Evolutionary conservation across 164 flowering plant species (phyloP).

Genomic region (Vitis rupestris): DNA sequence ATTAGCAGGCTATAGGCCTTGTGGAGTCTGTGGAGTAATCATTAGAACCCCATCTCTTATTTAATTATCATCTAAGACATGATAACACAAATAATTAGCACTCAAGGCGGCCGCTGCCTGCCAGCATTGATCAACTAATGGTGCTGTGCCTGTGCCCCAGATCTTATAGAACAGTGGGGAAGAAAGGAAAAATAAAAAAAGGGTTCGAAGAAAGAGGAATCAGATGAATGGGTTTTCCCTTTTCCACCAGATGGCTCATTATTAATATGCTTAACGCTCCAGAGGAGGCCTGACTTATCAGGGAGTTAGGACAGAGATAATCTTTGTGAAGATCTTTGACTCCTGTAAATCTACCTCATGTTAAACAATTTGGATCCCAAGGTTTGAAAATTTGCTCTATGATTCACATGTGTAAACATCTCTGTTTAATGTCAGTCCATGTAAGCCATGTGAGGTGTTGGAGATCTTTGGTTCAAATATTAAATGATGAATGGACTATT

Average conservation of each 20-base stretch:
- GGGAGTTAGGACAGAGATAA: neutral
- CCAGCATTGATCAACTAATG: neutral
- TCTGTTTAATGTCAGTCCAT: constrained; percentile 24
- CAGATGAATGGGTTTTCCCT: too few relatives aligned
- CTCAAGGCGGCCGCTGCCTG: constrained; percentile 6
- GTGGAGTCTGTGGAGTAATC: constrained; percentile 15
- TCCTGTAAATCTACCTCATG: constrained; percentile 12
- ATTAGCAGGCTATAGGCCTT: neutral
- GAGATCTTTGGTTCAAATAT: constrained; percentile 18
- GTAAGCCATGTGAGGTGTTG: constrained; percentile 45
- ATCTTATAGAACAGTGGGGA: too few relatives aligned
- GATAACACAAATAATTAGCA: neutral
- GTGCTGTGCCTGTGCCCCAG: too few relatives aligned
- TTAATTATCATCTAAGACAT: neutral
- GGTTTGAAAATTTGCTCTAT: constrained; percentile 6
- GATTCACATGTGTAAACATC: constrained; percentile 25
- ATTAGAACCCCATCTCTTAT: neutral
- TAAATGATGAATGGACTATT: constrained; percentile 29
- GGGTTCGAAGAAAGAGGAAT: too few relatives aligned
- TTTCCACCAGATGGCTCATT: too few relatives aligned
- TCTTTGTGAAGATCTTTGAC: constrained; percentile 27
- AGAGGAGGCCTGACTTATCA: constrained; percentile 3
- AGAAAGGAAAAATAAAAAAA: too few relatives aligned
- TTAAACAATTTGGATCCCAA: constrained; percentile 13
- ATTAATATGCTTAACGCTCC: too few relatives aligned